These are phyloP conservation scores for Artemisia tridentata DNA, from an alignment of 129 eudicot species.

Conservation along the genomic window DNA sequence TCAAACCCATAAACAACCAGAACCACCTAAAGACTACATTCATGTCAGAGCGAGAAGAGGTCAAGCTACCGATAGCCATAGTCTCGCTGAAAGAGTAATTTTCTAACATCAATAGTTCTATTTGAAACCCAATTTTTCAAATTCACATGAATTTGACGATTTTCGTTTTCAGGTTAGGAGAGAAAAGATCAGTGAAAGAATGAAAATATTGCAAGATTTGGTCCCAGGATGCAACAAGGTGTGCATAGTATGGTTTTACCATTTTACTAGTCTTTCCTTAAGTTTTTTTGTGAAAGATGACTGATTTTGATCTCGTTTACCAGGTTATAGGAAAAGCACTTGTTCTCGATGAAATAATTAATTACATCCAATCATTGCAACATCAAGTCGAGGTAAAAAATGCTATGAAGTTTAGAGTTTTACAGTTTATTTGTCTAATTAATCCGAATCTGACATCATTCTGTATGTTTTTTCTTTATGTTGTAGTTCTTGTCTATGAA, in stretches of 20 bases:
- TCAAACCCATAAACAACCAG: conserved; percentile 35
- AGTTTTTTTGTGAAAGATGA: background rate
- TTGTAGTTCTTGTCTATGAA: conserved; percentile 91
- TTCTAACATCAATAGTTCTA: background rate
- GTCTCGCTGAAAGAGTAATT: conserved; percentile 89
- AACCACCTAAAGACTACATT: conserved; percentile 85
- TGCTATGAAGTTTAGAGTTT: conserved; percentile 6
- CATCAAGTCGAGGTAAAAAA: conserved; percentile 83
- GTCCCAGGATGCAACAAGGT: conserved; percentile 99
- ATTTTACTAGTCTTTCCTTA: background rate
- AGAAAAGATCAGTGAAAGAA: conserved; percentile 89
- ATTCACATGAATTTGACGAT: background rate
- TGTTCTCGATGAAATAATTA: conserved; percentile 94
- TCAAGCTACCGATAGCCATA: conserved; percentile 98
- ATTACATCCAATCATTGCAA: conserved; percentile 87
- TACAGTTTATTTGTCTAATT: background rate
- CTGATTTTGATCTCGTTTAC: conserved; percentile 21
- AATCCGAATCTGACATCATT: conserved; percentile 4
- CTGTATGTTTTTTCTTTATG: background rate
- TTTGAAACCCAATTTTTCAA: conserved; percentile 7
- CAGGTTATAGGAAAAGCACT: conserved; percentile 96
- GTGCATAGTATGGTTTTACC: background rate
- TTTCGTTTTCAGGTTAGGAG: conserved; percentile 60
- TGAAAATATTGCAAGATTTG: conserved; percentile 89
- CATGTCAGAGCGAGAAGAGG: conserved; percentile 99